A percentile compares a stretch with the other conserved stretches of the same genome.
phyloP scores from a whole-genome alignment of 495 filamentous ascomycete genomes.

The Evansstolkia leycettana region DNA sequence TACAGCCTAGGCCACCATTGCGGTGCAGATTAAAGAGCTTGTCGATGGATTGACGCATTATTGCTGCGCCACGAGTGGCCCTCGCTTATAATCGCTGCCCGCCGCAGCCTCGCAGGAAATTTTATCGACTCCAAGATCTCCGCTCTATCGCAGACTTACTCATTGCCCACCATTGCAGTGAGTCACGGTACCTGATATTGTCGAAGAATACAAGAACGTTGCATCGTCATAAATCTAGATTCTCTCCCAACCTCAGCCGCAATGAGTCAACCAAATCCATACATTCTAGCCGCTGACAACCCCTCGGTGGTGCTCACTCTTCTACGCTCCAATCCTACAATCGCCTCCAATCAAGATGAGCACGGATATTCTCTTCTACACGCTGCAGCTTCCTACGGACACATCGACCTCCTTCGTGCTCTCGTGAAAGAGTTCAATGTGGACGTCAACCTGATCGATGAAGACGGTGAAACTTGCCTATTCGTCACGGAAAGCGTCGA shows the following conservation, averaged over 20 bases:
- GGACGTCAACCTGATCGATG: conserved; percentile 66
- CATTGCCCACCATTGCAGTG: conserved; percentile 1
- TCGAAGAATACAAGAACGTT: no score
- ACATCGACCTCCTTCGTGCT: conserved; percentile 62
- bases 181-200: conserved; percentile 3
- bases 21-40: no score
- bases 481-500: conserved; percentile 73
- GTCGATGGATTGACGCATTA: no score
- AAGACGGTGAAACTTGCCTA: conserved; percentile 83
- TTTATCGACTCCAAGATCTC: conserved; percentile 3
- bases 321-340: conserved; percentile 49
- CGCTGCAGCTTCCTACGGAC: conserved; percentile 83
- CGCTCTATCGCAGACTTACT: no score
- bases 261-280: conserved; percentile 54
- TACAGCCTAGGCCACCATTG: no score
- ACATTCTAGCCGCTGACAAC: conserved; percentile 69
- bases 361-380: conserved; percentile 88
- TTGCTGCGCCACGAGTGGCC: no score
- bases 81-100: no score
- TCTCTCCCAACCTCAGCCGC: conserved; percentile 1
- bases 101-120: no score
- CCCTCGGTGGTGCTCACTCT: conserved; percentile 51
- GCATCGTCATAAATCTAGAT: no score
- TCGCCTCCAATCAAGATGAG: conserved; percentile 61
- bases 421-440: conserved; percentile 70